Evolutionary conservation across 805 yeast species (phyloP), one percentile per base, ranked within the genome.

Genomic region (Kluyveromyces aestuarii): DNA sequence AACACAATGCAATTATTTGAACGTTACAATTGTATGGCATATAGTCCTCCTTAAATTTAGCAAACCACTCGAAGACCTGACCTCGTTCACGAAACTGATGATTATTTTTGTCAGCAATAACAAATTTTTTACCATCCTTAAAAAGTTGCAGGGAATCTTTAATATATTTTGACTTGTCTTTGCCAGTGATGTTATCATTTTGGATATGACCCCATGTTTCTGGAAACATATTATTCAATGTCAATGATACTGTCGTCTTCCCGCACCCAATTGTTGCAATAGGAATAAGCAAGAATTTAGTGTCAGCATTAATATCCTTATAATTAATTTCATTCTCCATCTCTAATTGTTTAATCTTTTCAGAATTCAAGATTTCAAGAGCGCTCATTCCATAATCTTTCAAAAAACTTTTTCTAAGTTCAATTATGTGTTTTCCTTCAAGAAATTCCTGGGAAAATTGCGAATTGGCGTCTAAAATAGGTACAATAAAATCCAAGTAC

Each of bases 241-340:
- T 81, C 36, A 78, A 61, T 6, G 86, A 79, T 0, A 86, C 77
- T 0, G 97, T 88, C 0, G 97, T 89, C 61, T 93, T 93, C 8
- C 99, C 99, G 65, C 96, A 87, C 0, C 98, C 98, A 46, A 91
- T 77, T 0, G 96, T 88, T 0, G 97, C 89, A 2, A 90, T 79
- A 0, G 98, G 91, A 1, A 88, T 77, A 2, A 93, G 58, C 0
- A 87, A 75, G 60, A 79, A 84, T 55, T 81, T 82, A 4, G 72
- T 69, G 1, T 64, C 49, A 42, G 63, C 65, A 37, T 68, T 70
- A 5, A 67, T 62, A 27, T 66, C 70, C 38, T 63, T 54, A 37
- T 56, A 57, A 44, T 71, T 67, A 1, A 68, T 54, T 0, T 68
- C 55, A 47, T 73, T 76, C 27, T 77, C 52, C 19, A 63, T 54